These are phyloP conservation scores for Thymus mandschuricus DNA, from an alignment of 257 asterid genomes.

Conservation along the genomic window DNA sequence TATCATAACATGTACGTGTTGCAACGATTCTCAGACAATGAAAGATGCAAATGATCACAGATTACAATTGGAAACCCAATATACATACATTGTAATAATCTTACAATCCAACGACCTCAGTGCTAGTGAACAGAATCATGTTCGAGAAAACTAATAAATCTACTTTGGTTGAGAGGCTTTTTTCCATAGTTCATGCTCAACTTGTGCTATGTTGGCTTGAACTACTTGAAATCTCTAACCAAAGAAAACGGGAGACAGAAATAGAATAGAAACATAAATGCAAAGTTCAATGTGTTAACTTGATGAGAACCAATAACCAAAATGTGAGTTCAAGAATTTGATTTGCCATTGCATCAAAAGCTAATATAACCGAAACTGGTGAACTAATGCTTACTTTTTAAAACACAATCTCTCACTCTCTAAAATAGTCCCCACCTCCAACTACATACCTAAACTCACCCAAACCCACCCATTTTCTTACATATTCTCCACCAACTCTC, in stretches of 20 bases:
- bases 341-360: conserved; percentile 38
- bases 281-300: conserved; percentile 16
- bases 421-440: conserved; percentile 38
- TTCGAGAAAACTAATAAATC: conserved; percentile 27
- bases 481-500: conserved; percentile 39
- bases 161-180: background rate
- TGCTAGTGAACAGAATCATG: background rate
- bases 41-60: background rate
- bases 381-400: background rate
- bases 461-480: conserved; percentile 40
- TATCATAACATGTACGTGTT: background rate
- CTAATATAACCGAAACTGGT: conserved; percentile 33
- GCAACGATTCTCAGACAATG: background rate
- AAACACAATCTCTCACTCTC: conserved; percentile 26
- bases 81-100: background rate
- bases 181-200: conserved; percentile 1
- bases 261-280: conserved; percentile 18
- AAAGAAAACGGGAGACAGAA: background rate
- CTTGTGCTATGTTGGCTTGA: background rate
- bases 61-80: background rate
- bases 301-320: conserved; percentile 36
- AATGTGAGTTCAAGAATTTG: conserved; percentile 32
- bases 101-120: background rate
- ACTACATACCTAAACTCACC: conserved; percentile 40
- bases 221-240: conserved; percentile 2